Conservation (phyloP, 306 rosid genomes). For the Medicago arabica region DNA sequence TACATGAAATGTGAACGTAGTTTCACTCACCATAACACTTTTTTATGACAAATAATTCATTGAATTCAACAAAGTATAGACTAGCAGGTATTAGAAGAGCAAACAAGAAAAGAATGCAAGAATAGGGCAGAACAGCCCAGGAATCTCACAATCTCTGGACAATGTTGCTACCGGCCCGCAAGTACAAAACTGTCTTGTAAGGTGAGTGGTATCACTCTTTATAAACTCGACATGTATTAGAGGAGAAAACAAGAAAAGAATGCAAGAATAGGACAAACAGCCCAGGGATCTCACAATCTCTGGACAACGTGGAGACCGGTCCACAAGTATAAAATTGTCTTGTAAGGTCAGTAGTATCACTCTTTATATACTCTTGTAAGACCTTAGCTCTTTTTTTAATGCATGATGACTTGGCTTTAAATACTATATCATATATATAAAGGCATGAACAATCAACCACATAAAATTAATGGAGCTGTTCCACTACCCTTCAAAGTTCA, state of each 20-base stretch:
- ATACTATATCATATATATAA: background rate
- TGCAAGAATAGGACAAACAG: background rate
- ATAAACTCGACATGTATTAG: background rate
- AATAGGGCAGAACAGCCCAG: background rate
- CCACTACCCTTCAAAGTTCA: conserved; percentile 21
- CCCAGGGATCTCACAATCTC: too few species aligned
- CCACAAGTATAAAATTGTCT: background rate
- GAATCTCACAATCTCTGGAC: background rate
- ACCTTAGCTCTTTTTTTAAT: background rate
- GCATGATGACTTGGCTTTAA: background rate
- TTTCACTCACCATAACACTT: conserved; percentile 3
- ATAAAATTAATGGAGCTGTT: conserved; percentile 6
- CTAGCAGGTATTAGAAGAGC: background rate
- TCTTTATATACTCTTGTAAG: background rate
- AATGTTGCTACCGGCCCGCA: background rate
- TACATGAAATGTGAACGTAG: background rate
- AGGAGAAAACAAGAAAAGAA: background rate
- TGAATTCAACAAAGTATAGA: background rate
- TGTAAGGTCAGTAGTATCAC: too few species aligned
- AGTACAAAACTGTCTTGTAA: background rate
- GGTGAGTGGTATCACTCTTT: too few species aligned
- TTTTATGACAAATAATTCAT: conserved; percentile 1
- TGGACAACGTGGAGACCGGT: background rate
- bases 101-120: background rate
- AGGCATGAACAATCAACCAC: background rate